These are phyloP conservation scores for Vanderwaltozyma tropicalis DNA, from an alignment of 805 yeast genomes.

Conservation along the genomic window DNA sequence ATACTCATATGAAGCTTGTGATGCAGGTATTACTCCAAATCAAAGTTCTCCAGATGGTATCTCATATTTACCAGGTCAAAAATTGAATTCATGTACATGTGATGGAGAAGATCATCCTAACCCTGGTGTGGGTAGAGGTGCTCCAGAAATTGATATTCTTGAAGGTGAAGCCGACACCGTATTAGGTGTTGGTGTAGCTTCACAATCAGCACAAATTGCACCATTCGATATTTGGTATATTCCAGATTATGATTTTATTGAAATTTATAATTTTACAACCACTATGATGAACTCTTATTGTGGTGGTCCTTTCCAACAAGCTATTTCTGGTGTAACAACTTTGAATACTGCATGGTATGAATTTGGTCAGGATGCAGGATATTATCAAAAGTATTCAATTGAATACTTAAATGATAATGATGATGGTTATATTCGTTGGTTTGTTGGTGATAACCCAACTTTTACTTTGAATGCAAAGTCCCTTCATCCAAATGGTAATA, in stretches of 20 bases:
- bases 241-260: conserved; percentile 77
- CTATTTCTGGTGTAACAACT: conserved; percentile 73
- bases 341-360: conserved; percentile 80
- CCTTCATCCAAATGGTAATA: conserved; percentile 81
- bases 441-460: conserved; percentile 71
- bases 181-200: conserved; percentile 57
- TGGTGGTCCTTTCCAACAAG: conserved; percentile 93
- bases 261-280: conserved; percentile 54
- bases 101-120: conserved; percentile 79
- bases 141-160: conserved; percentile 87
- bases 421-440: conserved; percentile 76
- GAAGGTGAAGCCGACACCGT: conserved; percentile 70
- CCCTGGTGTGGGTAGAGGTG: conserved; percentile 81
- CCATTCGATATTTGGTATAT: conserved; percentile 91
- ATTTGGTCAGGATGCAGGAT: conserved; percentile 38
- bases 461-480: conserved; percentile 64
- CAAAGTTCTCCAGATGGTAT: conserved; percentile 87
- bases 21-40: conserved; percentile 90
- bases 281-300: conserved; percentile 79
- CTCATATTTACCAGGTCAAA: conserved; percentile 78
- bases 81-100: conserved; percentile 69
- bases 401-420: conserved; percentile 67
- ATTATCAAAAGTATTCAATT: conserved; percentile 64
- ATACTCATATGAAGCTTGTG: conserved; percentile 75
- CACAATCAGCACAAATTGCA: conserved; percentile 88